Evolutionary conservation across 352 stramenopile genomes (phyloP), one percentile per base, ranked within the genome.

Genomic region (Pythium grandisporangium): DNA sequence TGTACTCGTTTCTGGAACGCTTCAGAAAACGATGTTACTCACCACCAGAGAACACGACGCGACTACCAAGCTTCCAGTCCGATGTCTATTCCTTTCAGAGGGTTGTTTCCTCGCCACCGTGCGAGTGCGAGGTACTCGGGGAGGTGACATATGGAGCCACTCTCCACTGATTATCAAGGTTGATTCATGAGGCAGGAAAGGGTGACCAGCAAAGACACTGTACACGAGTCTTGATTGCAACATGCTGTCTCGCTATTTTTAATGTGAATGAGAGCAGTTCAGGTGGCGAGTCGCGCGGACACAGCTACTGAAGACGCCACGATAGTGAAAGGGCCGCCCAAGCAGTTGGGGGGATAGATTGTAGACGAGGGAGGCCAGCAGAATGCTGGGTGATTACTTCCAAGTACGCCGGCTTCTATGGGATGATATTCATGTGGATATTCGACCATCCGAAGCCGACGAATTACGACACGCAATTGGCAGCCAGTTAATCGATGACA

Each of bases 321-420:
- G n/a, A n/a, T n/a, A n/a, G n/a, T n/a, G n/a, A n/a, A n/a, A n/a
- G n/a, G n/a, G n/a, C n/a, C n/a, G n/a, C n/a, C n/a, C n/a, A n/a
- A n/a, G n/a, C n/a, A n/a, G n/a, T n/a, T n/a, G n/a, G n/a, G n/a
- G n/a, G n/a, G n/a, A n/a, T n/a, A n/a, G n/a, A n/a, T n/a, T n/a
- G n/a, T n/a, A n/a, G n/a, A n/a, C n/a, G n/a, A n/a, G n/a, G n/a
- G n/a, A n/a, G n/a, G n/a, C n/a, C n/a, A n/a, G n/a, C n/a, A 29
- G 22, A 12, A 74, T 62, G 58, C n/a, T 44, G 30, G 70, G 48
- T 25, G 74, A 84, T 34, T 75, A 65, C 35, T 91, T 91, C 38
- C 67, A 77, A 23, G 62, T 87, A 17, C 67, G 74, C 25, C 72
- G 61, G 36, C 55, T 91, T 42, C 49, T 91, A 2, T 91, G 77